Percentiles rank a stretch among this genome's conserved stretches.
Evolutionary conservation across 192 early-diverging fungal genomes (phyloP).

Genomic region (Rhizoclosmatium sp.): DNA sequence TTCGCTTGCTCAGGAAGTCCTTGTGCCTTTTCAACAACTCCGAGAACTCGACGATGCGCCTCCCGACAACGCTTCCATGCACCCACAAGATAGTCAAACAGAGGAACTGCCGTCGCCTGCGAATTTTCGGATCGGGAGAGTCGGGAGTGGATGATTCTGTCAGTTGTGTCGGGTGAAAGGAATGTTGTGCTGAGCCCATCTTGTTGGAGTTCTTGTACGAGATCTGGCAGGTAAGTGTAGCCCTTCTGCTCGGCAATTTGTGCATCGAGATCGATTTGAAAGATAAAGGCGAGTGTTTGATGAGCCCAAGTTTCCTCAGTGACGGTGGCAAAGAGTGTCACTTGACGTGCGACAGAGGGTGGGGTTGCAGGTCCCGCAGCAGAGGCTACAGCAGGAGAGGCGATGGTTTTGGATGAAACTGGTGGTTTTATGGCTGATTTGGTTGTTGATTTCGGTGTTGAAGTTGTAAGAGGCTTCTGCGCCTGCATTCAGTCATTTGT

Average conservation of each 20-base stretch:
- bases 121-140: slow-evolving; percentile 49
- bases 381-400: not conserved
- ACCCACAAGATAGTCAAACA: slow-evolving; percentile 51
- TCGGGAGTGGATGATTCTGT: slow-evolving; percentile 44
- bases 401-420: not conserved
- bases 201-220: slow-evolving; percentile 38
- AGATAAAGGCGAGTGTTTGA: slow-evolving; percentile 77
- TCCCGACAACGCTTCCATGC: slow-evolving; percentile 51
- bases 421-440: not conserved
- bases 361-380: not conserved
- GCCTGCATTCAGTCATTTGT: not conserved
- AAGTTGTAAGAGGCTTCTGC: not conserved
- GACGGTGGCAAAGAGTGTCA: slow-evolving; percentile 37
- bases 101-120: slow-evolving; percentile 6
- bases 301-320: slow-evolving; percentile 82
- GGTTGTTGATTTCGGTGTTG: not conserved
- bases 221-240: slow-evolving; percentile 22
- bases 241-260: slow-evolving; percentile 34
- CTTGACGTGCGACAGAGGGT: not conserved
- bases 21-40: slow-evolving; percentile 55
- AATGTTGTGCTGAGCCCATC: slow-evolving; percentile 24
- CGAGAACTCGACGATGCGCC: slow-evolving; percentile 37
- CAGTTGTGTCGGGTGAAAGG: slow-evolving; percentile 36
- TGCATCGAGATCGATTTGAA: slow-evolving; percentile 82
- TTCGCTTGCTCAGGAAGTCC: slow-evolving; percentile 19